Percentiles rank a stretch among this genome's conserved stretches.
Conservation (phyloP, 2,329 filamentous ascomycete genomes). For the Aspergillus fijiensis region DNA sequence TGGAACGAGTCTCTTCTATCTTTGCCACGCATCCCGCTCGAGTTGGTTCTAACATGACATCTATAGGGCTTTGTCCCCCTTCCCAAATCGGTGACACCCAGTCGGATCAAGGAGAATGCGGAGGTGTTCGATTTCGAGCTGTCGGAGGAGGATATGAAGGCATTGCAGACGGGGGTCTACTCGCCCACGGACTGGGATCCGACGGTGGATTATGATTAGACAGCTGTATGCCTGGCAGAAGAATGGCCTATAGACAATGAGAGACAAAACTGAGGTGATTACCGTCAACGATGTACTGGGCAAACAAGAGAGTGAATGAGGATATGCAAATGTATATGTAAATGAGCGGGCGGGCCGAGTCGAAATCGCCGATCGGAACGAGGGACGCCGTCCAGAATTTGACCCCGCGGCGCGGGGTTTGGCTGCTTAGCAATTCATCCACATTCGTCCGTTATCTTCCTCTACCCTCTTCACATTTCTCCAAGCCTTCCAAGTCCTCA, state of each 20-base stretch:
- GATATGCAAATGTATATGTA: too few species aligned
- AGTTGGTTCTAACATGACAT: constrained; percentile 7
- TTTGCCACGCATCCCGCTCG: not conserved
- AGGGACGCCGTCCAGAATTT: not conserved
- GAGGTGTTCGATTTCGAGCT: constrained; percentile 63
- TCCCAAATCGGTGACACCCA: constrained; percentile 60
- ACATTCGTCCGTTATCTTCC: not conserved
- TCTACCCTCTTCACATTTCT: constrained; percentile 6
- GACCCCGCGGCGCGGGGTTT: constrained; percentile 18
- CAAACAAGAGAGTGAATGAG: not conserved
- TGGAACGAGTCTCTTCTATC: constrained; percentile 24
- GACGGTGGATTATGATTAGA: constrained; percentile 33
- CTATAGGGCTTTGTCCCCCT: constrained; percentile 60
- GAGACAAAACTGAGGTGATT: not conserved
- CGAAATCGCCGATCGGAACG: not conserved
- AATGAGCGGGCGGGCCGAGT: not conserved
- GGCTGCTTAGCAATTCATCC: constrained; percentile 31
- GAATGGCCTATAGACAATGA: not conserved
- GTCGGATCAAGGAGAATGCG: constrained; percentile 61
- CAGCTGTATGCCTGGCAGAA: not conserved
- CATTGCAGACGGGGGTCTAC: constrained; percentile 57
- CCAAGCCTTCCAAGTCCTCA: not conserved
- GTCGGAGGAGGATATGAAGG: constrained; percentile 56
- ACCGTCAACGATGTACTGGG: not conserved
- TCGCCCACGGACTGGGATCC: constrained; percentile 61